Base-by-base conservation (phyloP, 2,329 filamentous ascomycete genomes). In the Tolypocladium cylindrosporum region DNA sequence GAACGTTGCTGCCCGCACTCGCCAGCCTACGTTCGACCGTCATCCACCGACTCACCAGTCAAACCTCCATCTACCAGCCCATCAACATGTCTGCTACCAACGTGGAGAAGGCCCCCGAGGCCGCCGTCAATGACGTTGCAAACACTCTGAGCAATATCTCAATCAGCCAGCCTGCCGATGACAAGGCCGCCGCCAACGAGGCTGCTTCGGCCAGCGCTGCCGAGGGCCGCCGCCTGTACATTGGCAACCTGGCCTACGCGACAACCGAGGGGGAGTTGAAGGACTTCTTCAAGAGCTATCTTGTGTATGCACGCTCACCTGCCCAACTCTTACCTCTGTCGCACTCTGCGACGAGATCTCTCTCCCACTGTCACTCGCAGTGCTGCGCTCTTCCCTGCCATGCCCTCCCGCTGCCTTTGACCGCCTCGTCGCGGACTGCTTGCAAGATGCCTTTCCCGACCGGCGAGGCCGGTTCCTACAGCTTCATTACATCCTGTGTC, bases 241-340 rank as follows among this genome's bases (percentile, higher is more conserved):
- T 99, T 83, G 94, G 94, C 84, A 99, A 99, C 85, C 90, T 99
- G 86, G 94, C 94, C 73, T 99, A 99, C 79, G 92, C 93, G 88
- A 97, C 94, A 87, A 96, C 91, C 77, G 94, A 97, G 90, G 94
- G 90, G 88, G 91, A 97, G 88, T 91, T 99, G 85, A 96, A 95
- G 85, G 90, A 94, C 71, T 99, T 99, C 86, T 99, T 99, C 89
- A 93, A 94, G 85, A 90, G 88, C 79, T 97, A 96, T 85, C 89
- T 94, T 83, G 91, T 99, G 94, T 99, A 85, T 85, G 93, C 90
- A 2, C 50, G 57, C 45, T 27, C 55, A 10, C 50, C n/a, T 19
- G 34, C 52, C 27, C 53, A 48, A 55, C 61, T 41, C 21, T 50
- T 27, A 16, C 43, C 24, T 56, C 16, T 37, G 14, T 50, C 13